These are phyloP conservation scores for Heterobasidion occidentale DNA, from an alignment of 1,284 basidiomycete species.

Conservation along the genomic window DNA sequence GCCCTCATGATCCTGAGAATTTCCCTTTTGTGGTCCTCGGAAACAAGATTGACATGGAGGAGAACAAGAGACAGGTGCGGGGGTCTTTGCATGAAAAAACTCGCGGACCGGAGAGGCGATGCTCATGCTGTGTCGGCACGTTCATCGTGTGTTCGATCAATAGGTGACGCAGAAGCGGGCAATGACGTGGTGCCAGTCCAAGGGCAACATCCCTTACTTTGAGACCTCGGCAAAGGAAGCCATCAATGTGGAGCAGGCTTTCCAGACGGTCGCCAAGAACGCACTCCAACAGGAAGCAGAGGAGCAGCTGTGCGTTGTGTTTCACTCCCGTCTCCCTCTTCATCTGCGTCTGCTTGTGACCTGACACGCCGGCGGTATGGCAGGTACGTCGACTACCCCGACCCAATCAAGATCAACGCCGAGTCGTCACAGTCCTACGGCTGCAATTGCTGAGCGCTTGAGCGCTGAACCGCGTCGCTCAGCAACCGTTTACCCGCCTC, in stretches of 20 bases:
- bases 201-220: constrained; percentile 99
- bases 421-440: constrained; percentile 89
- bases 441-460: constrained; percentile 72
- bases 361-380: constrained; percentile 1
- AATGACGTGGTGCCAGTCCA: constrained; percentile 99
- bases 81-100: neutral
- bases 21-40: constrained; percentile 98
- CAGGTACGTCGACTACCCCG: constrained; percentile 97
- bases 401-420: constrained; percentile 95
- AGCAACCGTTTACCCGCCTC: neutral
- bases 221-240: constrained; percentile 99
- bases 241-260: constrained; percentile 99
- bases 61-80: constrained; percentile 92
- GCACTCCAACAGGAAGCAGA: constrained; percentile 96
- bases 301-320: constrained; percentile 75
- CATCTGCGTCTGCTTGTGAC: neutral
- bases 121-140: neutral
- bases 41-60: constrained; percentile 99
- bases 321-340: constrained; percentile 1
- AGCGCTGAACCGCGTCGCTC: neutral
- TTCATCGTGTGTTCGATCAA: neutral
- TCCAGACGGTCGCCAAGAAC: constrained; percentile 99
- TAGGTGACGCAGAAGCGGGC: constrained; percentile 99
- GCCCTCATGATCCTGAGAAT: constrained; percentile 97
- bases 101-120: neutral